Evolutionary conservation across 2,329 filamentous ascomycete genomes (phyloP).

Genomic region (Parastagonospora avenae): DNA sequence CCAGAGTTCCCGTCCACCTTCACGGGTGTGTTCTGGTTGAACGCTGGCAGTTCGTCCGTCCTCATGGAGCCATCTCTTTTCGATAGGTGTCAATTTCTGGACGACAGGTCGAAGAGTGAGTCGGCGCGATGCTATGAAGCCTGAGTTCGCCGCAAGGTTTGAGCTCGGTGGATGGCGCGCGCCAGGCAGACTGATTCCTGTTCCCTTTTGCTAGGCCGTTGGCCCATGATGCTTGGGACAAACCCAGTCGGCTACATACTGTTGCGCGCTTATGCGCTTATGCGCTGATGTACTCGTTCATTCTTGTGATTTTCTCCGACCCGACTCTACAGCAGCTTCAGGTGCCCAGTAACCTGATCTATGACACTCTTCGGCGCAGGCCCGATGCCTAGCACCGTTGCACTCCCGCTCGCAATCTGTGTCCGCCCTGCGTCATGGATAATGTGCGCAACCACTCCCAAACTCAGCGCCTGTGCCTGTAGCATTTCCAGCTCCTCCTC

Average conservation of each 20-base stretch:
- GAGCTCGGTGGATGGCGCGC: slow-evolving; percentile 45
- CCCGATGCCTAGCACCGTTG: slow-evolving; percentile 81
- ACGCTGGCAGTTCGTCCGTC: slow-evolving; percentile 82
- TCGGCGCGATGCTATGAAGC: slow-evolving; percentile 58
- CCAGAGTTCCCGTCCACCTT: slow-evolving; percentile 72
- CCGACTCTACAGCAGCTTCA: slow-evolving; percentile 74
- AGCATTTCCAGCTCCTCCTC: slow-evolving; percentile 79
- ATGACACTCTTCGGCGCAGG: slow-evolving; percentile 83
- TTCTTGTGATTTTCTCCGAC: not conserved
- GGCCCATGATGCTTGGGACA: slow-evolving; percentile 86
- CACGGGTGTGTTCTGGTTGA: slow-evolving; percentile 70
- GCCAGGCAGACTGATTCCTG: slow-evolving; percentile 47
- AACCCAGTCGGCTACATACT: slow-evolving; percentile 79
- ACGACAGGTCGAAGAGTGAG: slow-evolving; percentile 94
- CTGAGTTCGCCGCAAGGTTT: slow-evolving; percentile 51
- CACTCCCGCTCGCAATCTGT: slow-evolving; percentile 91
- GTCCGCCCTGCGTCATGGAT: slow-evolving; percentile 96
- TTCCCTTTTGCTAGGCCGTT: slow-evolving; percentile 87
- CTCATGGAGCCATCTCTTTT: slow-evolving; percentile 72
- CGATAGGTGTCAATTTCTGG: slow-evolving; percentile 82
- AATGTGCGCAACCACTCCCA: slow-evolving; percentile 86
- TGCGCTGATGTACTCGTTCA: no score
- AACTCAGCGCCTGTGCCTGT: slow-evolving; percentile 77
- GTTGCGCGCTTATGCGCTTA: not conserved
- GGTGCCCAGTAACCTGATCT: slow-evolving; percentile 79